Percentiles rank a stretch among this genome's conserved stretches.
These are phyloP conservation scores for Plasmodium billcollinsi DNA, from an alignment of 169 alveolate genomes.

Conservation along the genomic window DNA sequence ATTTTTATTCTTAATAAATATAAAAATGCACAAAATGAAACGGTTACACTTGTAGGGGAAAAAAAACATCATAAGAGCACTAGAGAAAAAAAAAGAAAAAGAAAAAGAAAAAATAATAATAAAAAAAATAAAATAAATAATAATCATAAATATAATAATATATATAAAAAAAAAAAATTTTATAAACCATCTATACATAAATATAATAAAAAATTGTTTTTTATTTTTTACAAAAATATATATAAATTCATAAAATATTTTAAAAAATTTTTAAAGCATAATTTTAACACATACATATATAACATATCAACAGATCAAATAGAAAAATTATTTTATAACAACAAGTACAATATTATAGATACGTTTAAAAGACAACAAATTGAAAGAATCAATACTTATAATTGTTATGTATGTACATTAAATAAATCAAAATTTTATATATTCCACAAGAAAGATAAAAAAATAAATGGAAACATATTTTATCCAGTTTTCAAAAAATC, in stretches of 20 bases:
- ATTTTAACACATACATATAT: conserved; percentile 13
- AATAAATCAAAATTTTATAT: conserved; percentile 16
- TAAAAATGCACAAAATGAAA: too few species aligned
- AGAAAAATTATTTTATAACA: conserved; percentile 42
- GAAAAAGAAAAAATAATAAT: not conserved
- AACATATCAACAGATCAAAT: conserved; percentile 32
- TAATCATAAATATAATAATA: not conserved
- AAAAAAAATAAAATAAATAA: not conserved
- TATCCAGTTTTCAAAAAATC: conserved; percentile 8
- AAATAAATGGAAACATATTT: not conserved
- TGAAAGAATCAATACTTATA: too few species aligned
- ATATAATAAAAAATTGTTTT: not conserved
- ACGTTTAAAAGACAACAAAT: not conserved
- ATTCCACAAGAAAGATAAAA: conserved; percentile 13
- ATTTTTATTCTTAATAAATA: too few species aligned
- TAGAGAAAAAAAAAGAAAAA: not conserved
- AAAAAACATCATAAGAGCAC: not conserved
- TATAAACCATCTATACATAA: too few species aligned
- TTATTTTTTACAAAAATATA: conserved; percentile 4
- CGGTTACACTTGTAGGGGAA: not conserved
- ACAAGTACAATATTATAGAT: too few species aligned
- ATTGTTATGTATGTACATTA: not conserved
- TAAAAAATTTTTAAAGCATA: conserved; percentile 2
- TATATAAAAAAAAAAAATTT: not conserved
- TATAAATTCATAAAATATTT: conserved; percentile 15